These are phyloP conservation scores for Cordyceps fumosorosea DNA, from an alignment of 2,329 filamentous ascomycete species.

Conservation along the genomic window DNA sequence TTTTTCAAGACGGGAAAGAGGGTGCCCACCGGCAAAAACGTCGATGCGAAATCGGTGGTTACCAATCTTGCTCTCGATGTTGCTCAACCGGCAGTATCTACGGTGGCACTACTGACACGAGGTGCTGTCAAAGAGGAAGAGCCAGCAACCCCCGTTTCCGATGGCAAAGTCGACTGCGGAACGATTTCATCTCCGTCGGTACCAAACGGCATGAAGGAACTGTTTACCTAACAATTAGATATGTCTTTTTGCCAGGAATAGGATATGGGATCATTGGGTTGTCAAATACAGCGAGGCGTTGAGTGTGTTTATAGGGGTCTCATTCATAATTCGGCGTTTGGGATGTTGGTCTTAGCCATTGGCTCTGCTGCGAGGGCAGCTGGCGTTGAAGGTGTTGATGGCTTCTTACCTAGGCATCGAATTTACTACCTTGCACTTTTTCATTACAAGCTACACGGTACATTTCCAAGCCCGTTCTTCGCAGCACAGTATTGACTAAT, in stretches of 20 bases:
- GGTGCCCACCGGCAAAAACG: conserved; percentile 1
- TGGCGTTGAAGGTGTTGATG: background rate
- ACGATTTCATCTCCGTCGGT: conserved; percentile 39
- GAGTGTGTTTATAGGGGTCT: background rate
- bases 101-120: background rate
- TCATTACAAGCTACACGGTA: background rate
- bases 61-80: background rate
- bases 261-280: background rate
- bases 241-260: background rate
- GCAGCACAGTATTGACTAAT: too few relatives aligned
- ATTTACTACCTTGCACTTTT: background rate
- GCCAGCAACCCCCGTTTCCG: conserved; percentile 20
- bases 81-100: background rate
- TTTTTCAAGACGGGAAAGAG: conserved; percentile 40
- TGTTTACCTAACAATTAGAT: conserved; percentile 25
- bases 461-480: too few relatives aligned
- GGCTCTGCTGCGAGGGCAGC: background rate
- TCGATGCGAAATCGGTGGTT: background rate
- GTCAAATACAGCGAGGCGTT: background rate
- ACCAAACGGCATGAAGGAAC: conserved; percentile 33
- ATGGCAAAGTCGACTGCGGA: conserved; percentile 16
- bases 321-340: background rate
- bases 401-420: background rate
- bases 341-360: background rate
- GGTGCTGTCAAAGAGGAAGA: conserved; percentile 18